These are phyloP conservation scores for Miamiensis avidus DNA, from an alignment of 169 alveolate genomes.

Conservation along the genomic window DNA sequence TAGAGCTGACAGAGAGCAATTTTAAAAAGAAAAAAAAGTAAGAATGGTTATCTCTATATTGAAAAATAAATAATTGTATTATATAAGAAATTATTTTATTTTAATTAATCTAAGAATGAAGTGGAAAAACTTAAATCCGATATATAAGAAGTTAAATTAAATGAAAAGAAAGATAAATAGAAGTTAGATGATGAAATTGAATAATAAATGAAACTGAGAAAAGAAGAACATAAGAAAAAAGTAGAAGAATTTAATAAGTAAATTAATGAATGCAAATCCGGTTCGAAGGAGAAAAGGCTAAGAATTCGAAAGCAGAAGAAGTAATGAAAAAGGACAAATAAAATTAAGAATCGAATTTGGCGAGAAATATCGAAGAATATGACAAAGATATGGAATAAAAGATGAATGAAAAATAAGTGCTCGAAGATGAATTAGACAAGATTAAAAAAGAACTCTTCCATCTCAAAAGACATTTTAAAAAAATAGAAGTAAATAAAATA, in stretches of 20 bases:
- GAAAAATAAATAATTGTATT: not conserved
- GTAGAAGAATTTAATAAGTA: too few species aligned
- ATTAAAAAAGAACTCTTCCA: too few species aligned
- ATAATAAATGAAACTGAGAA: not conserved
- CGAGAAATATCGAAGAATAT: too few species aligned
- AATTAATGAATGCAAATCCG: too few species aligned
- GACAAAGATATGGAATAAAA: not conserved
- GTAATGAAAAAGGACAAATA: not conserved
- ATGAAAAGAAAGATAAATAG: not conserved
- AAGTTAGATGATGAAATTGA: not conserved
- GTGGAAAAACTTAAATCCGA: not conserved
- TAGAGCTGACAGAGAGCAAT: not conserved
- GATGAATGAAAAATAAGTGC: not conserved
- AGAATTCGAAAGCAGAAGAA: not conserved
- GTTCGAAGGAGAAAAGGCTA: not conserved
- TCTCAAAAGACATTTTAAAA: too few species aligned
- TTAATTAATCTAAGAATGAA: not conserved
- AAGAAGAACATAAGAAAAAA: not conserved
- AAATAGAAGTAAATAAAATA: too few species aligned
- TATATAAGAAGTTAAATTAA: not conserved
- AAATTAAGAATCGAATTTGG: not conserved
- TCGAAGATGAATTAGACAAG: not conserved
- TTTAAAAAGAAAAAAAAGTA: not conserved
- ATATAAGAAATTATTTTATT: not conserved
- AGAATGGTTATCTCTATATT: too few species aligned